phyloP scores from a whole-genome alignment of 1,284 basidiomycete genomes.

The Farysia itapuensis region DNA sequence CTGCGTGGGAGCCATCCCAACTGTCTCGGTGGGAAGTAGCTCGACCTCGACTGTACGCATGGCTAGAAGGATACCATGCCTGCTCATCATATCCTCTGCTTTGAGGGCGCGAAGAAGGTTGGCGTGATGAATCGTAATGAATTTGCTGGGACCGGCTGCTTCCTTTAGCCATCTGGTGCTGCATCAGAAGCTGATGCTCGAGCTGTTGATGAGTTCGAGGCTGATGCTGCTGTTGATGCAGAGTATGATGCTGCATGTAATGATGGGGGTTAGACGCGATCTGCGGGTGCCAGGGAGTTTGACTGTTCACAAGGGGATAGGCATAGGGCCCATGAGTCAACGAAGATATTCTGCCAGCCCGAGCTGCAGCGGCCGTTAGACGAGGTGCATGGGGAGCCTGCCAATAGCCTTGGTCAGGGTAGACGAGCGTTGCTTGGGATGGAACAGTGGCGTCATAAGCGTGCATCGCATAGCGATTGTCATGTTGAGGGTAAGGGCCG shows the following conservation, averaged over 20 bases:
- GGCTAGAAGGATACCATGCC: no score
- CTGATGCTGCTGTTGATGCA: slow-evolving; percentile 32
- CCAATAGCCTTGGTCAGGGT: slow-evolving; percentile 17
- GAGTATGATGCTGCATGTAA: slow-evolving; percentile 19
- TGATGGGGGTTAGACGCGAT: slow-evolving; percentile 10
- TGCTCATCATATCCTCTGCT: no score
- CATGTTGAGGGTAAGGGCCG: background rate
- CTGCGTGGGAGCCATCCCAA: no score
- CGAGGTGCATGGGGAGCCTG: slow-evolving; percentile 36
- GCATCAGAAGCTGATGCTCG: slow-evolving; percentile 41
- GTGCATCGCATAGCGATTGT: background rate
- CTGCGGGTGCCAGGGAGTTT: slow-evolving; percentile 18
- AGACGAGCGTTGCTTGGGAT: slow-evolving; percentile 4
- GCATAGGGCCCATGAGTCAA: slow-evolving; percentile 10
- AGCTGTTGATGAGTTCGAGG: slow-evolving; percentile 35
- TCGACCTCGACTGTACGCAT: no score
- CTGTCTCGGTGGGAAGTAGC: no score
- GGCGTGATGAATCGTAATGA: no score
- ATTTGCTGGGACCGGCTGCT: no score
- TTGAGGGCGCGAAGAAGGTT: no score
- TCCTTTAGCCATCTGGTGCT: slow-evolving; percentile 43
- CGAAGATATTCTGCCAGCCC: slow-evolving; percentile 15
- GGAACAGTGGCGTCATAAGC: background rate
- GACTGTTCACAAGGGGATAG: slow-evolving; percentile 8
- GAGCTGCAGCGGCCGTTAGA: slow-evolving; percentile 28